These are phyloP conservation scores for Stagonosporopsis tanaceti DNA, from an alignment of 2,329 filamentous ascomycete genomes.

Conservation along the genomic window DNA sequence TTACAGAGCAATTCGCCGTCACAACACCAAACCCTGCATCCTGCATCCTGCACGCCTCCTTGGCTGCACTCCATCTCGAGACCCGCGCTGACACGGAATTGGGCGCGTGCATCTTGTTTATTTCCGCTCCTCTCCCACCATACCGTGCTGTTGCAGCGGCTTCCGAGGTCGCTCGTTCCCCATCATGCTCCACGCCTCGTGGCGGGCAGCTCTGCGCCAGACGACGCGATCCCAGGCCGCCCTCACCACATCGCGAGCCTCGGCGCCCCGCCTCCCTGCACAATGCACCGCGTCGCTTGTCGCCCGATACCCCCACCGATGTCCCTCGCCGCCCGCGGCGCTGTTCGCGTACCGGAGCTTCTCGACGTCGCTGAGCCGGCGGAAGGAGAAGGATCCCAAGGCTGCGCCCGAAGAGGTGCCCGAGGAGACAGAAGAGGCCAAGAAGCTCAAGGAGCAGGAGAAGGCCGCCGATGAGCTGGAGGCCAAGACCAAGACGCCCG, in stretches of 20 bases:
- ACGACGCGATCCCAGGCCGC: constrained; percentile 54
- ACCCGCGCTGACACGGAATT: constrained; percentile 12
- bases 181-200: constrained; percentile 69
- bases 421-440: constrained; percentile 51
- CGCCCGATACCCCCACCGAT: constrained; percentile 32
- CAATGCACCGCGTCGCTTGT: constrained; percentile 42
- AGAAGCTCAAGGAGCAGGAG: constrained; percentile 53
- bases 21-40: constrained; percentile 14
- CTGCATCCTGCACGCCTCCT: constrained; percentile 20
- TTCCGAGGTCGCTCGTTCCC: constrained; percentile 23
- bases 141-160: neutral
- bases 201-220: constrained; percentile 67
- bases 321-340: constrained; percentile 41
- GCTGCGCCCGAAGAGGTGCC: constrained; percentile 52
- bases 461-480: constrained; percentile 49
- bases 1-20: constrained; percentile 8
- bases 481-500: constrained; percentile 58
- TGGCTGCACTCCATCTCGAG: constrained; percentile 16
- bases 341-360: constrained; percentile 47
- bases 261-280: constrained; percentile 38
- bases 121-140: neutral
- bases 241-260: constrained; percentile 37
- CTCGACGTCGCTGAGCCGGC: constrained; percentile 55
- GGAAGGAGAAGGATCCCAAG: constrained; percentile 65
- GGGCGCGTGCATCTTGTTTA: constrained; percentile 12